Conservation (phyloP, 1,139 yeast species). For the Petasospora fabianii region DNA sequence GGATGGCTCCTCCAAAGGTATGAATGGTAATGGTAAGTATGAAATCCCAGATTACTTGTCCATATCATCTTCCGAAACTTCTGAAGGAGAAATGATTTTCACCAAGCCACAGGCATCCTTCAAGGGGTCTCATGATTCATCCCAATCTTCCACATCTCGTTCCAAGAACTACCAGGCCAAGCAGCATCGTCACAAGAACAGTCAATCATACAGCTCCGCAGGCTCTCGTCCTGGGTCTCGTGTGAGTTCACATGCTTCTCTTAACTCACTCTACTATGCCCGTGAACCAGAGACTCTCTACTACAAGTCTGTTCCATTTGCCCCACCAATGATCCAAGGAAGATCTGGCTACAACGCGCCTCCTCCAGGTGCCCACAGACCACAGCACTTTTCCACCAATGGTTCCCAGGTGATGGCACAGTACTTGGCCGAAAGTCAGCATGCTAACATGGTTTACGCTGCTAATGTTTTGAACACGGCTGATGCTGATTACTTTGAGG, state of each 20-base stretch:
- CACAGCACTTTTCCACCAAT: conserved; percentile 44
- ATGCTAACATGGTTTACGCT: conserved; percentile 55
- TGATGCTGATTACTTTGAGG: conserved; percentile 16
- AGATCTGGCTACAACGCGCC: conserved; percentile 6
- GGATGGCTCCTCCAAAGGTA: neutral
- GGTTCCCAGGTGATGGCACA: conserved; percentile 80
- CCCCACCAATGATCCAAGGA: conserved; percentile 13
- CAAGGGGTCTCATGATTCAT: conserved; percentile 2
- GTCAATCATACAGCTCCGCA: conserved; percentile 7
- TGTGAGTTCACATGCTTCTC: conserved; percentile 19
- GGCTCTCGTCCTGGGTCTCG: conserved; percentile 15
- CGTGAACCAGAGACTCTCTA: conserved; percentile 12
- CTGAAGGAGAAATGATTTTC: conserved; percentile 12
- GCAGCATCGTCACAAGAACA: conserved; percentile 3
- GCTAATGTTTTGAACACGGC: conserved; percentile 45
- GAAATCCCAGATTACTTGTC: conserved; percentile 9
- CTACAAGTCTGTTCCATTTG: conserved; percentile 14
- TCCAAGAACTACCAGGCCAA: neutral
- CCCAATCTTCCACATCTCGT: conserved; percentile 1
- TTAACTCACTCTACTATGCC: conserved; percentile 15
- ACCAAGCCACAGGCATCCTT: conserved; percentile 7
- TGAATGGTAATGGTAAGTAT: conserved; percentile 1
- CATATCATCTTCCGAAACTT: conserved; percentile 7
- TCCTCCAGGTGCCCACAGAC: conserved; percentile 8
- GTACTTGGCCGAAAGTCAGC: conserved; percentile 67